Percentiles rank a stretch among this genome's conserved stretches.
Evolutionary conservation across 495 filamentous ascomycete species (phyloP).

Genomic region (Jackrogersella minutella): DNA sequence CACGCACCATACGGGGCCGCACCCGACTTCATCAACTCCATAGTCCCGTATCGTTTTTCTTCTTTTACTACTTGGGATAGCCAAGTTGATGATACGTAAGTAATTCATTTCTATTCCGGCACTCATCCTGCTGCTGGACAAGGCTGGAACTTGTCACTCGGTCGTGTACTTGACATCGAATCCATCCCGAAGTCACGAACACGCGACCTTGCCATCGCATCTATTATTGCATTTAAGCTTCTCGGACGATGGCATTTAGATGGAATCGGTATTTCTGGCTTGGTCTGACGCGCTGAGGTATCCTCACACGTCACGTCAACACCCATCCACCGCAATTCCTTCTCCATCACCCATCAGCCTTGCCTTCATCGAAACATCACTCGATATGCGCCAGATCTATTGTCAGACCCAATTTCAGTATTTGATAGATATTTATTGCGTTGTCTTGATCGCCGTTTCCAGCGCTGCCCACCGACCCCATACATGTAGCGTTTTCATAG

Average conservation of each 20-base stretch:
- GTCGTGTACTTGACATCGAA: constrained; percentile 50
- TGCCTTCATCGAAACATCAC: constrained; percentile 55
- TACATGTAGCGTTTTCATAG: constrained; percentile 25
- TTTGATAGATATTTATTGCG: constrained; percentile 35
- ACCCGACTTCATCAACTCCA: constrained; percentile 37
- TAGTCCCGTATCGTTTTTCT: constrained; percentile 28
- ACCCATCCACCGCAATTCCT: constrained; percentile 50
- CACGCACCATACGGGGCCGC: constrained; percentile 44
- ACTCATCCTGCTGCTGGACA: constrained; percentile 36
- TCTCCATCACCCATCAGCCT: constrained; percentile 52
- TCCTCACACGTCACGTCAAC: constrained; percentile 30
- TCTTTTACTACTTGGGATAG: constrained; percentile 27
- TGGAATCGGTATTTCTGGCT: constrained; percentile 44
- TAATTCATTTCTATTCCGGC: constrained; percentile 35
- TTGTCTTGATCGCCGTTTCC: constrained; percentile 49
- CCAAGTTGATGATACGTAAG: constrained; percentile 46
- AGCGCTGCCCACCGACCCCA: constrained; percentile 41
- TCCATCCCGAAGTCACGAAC: constrained; percentile 51
- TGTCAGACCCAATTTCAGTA: constrained; percentile 45
- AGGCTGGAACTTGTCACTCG: constrained; percentile 40
- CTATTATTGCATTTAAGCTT: constrained; percentile 42
- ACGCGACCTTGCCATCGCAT: constrained; percentile 49
- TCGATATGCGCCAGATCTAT: constrained; percentile 54
- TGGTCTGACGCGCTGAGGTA: constrained; percentile 41
- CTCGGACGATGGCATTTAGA: constrained; percentile 43